These are phyloP conservation scores for Cajanus cajan DNA, from an alignment of 306 rosid species.

Conservation along the genomic window DNA sequence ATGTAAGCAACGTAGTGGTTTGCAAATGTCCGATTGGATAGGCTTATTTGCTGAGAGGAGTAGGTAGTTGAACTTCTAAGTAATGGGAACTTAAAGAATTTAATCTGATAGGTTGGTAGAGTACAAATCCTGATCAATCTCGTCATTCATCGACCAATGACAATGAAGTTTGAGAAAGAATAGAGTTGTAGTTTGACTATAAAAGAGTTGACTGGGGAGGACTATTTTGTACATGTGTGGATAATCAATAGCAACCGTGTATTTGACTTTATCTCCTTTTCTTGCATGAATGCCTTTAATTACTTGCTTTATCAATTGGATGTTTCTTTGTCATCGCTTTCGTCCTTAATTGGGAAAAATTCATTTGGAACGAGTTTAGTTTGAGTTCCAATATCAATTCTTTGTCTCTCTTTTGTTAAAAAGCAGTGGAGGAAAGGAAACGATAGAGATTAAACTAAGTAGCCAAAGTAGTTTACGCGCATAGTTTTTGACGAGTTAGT, in stretches of 20 bases:
- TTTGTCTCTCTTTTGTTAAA: neutral
- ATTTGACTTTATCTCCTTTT: neutral
- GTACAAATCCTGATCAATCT: too few relatives aligned
- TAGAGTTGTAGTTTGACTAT: neutral
- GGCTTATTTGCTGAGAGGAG: too few relatives aligned
- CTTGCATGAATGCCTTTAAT: slow-evolving; percentile 1
- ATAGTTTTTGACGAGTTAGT: neutral
- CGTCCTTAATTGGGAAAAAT: neutral
- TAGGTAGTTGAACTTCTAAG: too few relatives aligned
- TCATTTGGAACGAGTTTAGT: neutral
- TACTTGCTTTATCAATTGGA: neutral
- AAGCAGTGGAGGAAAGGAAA: neutral
- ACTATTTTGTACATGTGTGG: neutral
- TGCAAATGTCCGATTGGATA: too few relatives aligned
- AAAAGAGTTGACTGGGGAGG: neutral
- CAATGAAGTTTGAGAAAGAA: neutral
- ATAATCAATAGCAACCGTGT: neutral
- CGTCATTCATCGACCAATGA: too few relatives aligned
- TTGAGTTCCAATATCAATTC: neutral
- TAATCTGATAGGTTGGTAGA: too few relatives aligned
- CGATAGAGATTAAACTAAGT: neutral
- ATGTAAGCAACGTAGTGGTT: too few relatives aligned
- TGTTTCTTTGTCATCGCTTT: neutral
- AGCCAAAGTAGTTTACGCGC: neutral
- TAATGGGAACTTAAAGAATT: too few relatives aligned